Evolutionary conservation across 2,329 filamentous ascomycete genomes (phyloP).

Genomic region (Colletotrichum graminicola): DNA sequence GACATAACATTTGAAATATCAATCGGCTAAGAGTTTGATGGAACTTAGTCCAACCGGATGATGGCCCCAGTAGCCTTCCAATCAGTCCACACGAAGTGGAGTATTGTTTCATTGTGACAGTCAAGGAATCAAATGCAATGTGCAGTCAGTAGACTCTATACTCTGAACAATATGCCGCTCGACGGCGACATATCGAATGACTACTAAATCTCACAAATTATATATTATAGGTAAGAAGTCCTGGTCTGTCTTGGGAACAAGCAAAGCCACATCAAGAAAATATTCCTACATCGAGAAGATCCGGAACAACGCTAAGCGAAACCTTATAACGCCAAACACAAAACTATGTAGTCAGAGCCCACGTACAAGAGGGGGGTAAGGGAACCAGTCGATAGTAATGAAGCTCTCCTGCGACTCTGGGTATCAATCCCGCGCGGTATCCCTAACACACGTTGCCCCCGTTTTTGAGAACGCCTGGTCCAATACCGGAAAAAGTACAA

Average conservation of each 20-base stretch:
- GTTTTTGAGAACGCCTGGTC: slow-evolving; percentile 26
- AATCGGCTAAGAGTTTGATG: no score
- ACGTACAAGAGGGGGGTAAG: neutral
- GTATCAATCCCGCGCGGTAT: slow-evolving; percentile 39
- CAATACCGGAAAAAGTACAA: neutral
- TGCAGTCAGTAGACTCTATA: neutral
- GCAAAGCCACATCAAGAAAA: neutral
- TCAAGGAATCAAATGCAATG: no score
- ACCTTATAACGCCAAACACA: slow-evolving; percentile 25
- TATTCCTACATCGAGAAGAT: slow-evolving; percentile 19
- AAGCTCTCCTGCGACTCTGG: slow-evolving; percentile 34
- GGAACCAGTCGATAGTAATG: slow-evolving; percentile 9
- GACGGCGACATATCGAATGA: no score
- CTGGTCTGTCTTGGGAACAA: neutral
- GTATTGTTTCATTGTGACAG: no score
- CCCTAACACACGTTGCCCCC: neutral
- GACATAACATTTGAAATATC: no score
- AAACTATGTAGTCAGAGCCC: neutral
- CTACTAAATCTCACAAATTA: slow-evolving; percentile 32
- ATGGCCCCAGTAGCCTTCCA: no score
- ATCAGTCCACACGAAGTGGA: no score
- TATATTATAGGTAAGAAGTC: slow-evolving; percentile 33
- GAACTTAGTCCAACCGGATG: no score
- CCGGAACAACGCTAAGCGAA: neutral
- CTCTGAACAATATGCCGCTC: no score